These are phyloP conservation scores for Diaporthe caulivora DNA, from an alignment of 2,329 filamentous ascomycete genomes.

Conservation along the genomic window DNA sequence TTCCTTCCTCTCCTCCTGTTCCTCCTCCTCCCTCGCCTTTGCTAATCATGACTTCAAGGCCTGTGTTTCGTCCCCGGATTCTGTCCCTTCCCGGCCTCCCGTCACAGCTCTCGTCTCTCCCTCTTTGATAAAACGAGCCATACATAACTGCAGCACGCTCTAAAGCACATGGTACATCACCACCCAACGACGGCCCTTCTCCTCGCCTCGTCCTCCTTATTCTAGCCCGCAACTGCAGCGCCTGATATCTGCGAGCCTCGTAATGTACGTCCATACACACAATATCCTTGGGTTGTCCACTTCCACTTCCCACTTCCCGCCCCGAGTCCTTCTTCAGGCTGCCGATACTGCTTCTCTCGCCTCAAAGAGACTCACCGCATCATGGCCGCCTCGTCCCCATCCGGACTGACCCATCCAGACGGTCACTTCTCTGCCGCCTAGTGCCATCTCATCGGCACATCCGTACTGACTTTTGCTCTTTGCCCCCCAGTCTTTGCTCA, in stretches of 20 bases:
- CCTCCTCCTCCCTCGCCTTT: neutral
- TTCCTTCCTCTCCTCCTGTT: neutral
- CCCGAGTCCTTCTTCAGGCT: neutral
- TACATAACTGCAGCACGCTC: slow-evolving; percentile 13
- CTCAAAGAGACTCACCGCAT: slow-evolving; percentile 32
- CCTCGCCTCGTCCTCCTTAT: neutral
- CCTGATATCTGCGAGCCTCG: neutral
- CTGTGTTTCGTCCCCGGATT: slow-evolving; percentile 13
- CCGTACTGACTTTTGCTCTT: slow-evolving; percentile 27
- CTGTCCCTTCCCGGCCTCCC: slow-evolving; percentile 18
- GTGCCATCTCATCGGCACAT: slow-evolving; percentile 29
- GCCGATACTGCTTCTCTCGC: neutral
- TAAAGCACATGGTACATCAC: slow-evolving; percentile 12
- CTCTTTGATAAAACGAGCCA: neutral
- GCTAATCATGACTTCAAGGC: slow-evolving; percentile 30
- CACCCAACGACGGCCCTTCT: neutral
- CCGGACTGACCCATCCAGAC: slow-evolving; percentile 28
- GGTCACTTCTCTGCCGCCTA: slow-evolving; percentile 17
- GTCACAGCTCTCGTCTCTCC: slow-evolving; percentile 12
- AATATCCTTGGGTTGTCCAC: neutral
- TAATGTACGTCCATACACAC: slow-evolving; percentile 20
- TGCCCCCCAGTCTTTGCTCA: slow-evolving; percentile 5
- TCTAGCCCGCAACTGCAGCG: neutral
- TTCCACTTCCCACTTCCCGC: neutral
- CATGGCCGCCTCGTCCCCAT: slow-evolving; percentile 28